A percentile compares a stretch with the other conserved stretches of the same genome.
phyloP scores from a whole-genome alignment of 805 yeast genomes.

The Crinitomyces ghanaensis region DNA sequence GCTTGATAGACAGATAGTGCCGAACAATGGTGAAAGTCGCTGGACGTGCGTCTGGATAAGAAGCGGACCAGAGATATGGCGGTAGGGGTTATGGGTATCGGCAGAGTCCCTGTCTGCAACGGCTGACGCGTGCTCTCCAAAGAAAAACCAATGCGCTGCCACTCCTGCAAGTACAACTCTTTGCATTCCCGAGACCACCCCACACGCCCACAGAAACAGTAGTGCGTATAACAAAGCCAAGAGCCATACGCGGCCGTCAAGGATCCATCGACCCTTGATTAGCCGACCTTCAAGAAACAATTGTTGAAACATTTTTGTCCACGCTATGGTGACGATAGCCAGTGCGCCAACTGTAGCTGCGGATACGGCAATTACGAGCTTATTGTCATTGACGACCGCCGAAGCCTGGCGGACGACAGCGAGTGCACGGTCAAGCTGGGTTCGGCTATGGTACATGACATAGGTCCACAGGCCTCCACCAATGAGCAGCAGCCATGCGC shows the following conservation, averaged over 20 bases:
- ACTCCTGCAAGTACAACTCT: conserved; percentile 26
- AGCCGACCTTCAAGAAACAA: conserved; percentile 22
- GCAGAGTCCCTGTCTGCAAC: no score
- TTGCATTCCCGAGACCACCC: conserved; percentile 28
- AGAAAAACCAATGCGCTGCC: conserved; percentile 31
- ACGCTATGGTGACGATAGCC: conserved; percentile 24
- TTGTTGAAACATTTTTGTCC: conserved; percentile 27
- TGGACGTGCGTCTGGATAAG: conserved; percentile 18
- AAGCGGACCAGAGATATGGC: conserved; percentile 15
- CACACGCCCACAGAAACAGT: conserved; percentile 34
- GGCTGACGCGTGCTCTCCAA: no score
- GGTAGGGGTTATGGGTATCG: conserved; percentile 15
- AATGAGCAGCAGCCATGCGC: conserved; percentile 19
- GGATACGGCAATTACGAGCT: conserved; percentile 22
- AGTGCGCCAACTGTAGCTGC: conserved; percentile 21
- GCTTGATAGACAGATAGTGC: conserved; percentile 27
- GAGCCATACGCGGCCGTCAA: conserved; percentile 23
- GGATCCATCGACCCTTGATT: conserved; percentile 14
- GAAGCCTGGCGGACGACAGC: conserved; percentile 28
- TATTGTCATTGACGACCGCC: conserved; percentile 24
- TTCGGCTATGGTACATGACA: conserved; percentile 20
- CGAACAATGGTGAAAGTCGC: conserved; percentile 24
- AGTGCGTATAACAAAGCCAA: conserved; percentile 24
- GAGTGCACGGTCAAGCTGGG: conserved; percentile 20
- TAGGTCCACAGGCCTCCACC: conserved; percentile 21